Evolutionary conservation across 768 basidiomycete species (phyloP), one percentile per base, ranked within the genome.

Genomic region (Trametes coccinea): DNA sequence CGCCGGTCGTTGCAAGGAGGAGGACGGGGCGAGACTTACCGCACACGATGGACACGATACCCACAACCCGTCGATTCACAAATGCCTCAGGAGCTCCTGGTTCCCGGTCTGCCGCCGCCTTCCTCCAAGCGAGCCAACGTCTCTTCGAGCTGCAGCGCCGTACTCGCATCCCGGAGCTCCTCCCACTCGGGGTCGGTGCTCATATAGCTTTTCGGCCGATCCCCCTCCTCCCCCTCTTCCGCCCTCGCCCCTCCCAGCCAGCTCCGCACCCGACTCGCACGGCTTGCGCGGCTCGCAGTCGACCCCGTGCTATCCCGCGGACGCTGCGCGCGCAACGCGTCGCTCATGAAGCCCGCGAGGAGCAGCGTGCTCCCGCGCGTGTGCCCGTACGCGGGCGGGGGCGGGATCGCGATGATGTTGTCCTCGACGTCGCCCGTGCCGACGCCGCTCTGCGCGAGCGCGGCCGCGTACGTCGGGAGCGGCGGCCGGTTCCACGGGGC

Each of bases 401-500:
- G 88, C 4, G 84, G 79, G 17, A 77, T 80, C 3, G 87, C 88
- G 59, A 89, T 90, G 40, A 81, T 70, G 68, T 83, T 77, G 70
- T 89, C 88, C 66, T 90, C 89, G 30, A 88, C 88, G 71, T 90
- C 89, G 44, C 88, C 89, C 4, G 89, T 90, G 39, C 86, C 87
- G 13, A 77, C 79, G 13, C 88, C 88, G 70, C 83, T 84, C 63
- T 87, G 81, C 7, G 83, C 81, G n/a, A 92, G 75, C 2, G 84
- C 82, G 17, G 87, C 85, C 4, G 86, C 87, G 67, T 90, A 90
- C 11, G 86, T 87, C 0, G 88, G 88, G 45, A 90, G 74, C 11
- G 87, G 81, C 1, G 86, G 87, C 27, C 88, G 77, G 71, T 85
- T 84, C 89, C 89, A 90, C 2, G 89, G 89, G 9, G 87, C 82